These are phyloP conservation scores for Xerophyta viscosa DNA, from an alignment of 106 monocot genomes.

Conservation along the genomic window DNA sequence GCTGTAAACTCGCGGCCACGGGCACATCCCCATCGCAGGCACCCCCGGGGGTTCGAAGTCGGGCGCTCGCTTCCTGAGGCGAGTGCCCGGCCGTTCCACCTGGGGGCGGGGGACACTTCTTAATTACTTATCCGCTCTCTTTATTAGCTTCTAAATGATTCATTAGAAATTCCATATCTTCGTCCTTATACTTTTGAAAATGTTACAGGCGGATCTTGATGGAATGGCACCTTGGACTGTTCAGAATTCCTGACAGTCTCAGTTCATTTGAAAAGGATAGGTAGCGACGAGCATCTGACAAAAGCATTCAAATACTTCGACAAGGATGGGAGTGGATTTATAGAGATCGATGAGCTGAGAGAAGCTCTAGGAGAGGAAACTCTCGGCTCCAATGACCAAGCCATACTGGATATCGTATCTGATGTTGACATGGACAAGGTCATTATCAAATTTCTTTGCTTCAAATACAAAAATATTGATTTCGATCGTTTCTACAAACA, in stretches of 20 bases:
- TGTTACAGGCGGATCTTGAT: conserved; percentile 64
- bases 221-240: conserved; percentile 64
- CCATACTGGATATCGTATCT: conserved; percentile 56
- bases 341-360: conserved; percentile 71
- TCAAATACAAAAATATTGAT: no score
- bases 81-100: no score
- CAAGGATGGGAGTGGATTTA: conserved; percentile 59
- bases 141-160: no score
- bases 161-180: no score
- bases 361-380: conserved; percentile 34
- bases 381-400: conserved; percentile 37
- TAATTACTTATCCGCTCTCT: no score
- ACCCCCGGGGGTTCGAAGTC: no score
- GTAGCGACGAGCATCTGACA: conserved; percentile 57
- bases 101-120: no score
- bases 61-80: no score
- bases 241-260: conserved; percentile 78
- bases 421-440: conserved; percentile 87
- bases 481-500: no score
- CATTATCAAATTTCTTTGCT: neutral
- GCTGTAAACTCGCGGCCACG: no score
- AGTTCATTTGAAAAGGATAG: conserved; percentile 58
- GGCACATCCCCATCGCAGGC: no score
- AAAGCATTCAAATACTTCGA: conserved; percentile 75
- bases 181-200: no score